Base-by-base conservation (phyloP, 73 alveolate genomes). In the Urostyla sp. region DNA sequence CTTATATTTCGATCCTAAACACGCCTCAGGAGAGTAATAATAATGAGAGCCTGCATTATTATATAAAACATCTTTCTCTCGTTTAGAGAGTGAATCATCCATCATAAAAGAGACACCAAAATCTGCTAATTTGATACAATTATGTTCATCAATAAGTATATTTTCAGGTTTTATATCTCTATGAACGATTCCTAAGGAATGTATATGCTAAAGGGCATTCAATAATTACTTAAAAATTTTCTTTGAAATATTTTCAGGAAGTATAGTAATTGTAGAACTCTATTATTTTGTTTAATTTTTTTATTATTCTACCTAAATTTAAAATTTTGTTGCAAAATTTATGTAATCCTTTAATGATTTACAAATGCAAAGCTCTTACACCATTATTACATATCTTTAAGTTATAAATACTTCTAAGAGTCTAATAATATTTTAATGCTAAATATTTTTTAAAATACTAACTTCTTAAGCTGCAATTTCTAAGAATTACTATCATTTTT, bases 11-110 rank as follows among this genome's bases (percentile, higher is more conserved):
- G 72, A 23, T 0, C 92, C 92, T 34, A 54, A 20, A 30, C 92
- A 84, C 15, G 83, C 67, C 44, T 84, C 92, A 6, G 92, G 92
- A 23, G 85, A 26, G 27, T 60, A 74, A 36, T 54, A 84, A 55
- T 54, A 56, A 26, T 76, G 50, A 13, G 81, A 59, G 7, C 93
- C 88, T 13, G 46, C 81, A 24, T 88, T 43, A 20, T 54, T 75
- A 75, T 85, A 73, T 51, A 90, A 61, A 75, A 85, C 86, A 55
- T 90, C 96, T 0, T 93, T 93, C 67, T 90, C 86, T 30, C 85
- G 85, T 61, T 90, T 94, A 27, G 36, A 13, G 8, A 48, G 36
- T 21, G 55, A 52, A 48, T 59, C 88, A 40, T 85, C 81, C 58
- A 75, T 61, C 21, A 85, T 66, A 34, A 51, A 50, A 36, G 89